Evolutionary conservation across 1,284 basidiomycete species (phyloP).

Genomic region (Vanrija pseudolonga): DNA sequence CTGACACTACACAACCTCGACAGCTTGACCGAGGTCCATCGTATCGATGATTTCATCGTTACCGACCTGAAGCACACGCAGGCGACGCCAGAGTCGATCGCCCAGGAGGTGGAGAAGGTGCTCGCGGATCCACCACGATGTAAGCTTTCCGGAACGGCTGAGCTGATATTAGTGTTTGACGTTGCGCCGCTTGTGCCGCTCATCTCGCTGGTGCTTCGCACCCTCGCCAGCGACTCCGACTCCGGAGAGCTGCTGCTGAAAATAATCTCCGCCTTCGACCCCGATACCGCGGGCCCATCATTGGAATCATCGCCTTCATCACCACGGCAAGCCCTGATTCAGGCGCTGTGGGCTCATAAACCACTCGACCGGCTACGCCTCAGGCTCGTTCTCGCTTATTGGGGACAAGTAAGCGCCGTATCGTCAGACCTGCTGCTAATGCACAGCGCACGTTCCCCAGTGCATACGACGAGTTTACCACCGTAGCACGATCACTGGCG

Average conservation of each 20-base stretch:
- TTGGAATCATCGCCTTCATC: no score
- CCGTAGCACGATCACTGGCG: neutral
- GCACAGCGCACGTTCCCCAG: constrained; percentile 1
- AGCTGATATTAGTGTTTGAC: constrained; percentile 19
- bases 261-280: neutral
- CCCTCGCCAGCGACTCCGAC: constrained; percentile 3
- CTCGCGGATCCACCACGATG: neutral
- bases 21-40: constrained; percentile 29
- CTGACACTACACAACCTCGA: constrained; percentile 37
- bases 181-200: constrained; percentile 19
- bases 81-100: neutral
- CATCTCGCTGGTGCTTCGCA: constrained; percentile 21
- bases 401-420: constrained; percentile 12
- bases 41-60: constrained; percentile 25
- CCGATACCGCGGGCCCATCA: no score
- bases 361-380: constrained; percentile 18
- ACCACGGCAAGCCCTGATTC: constrained; percentile 1
- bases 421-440: neutral
- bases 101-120: neutral
- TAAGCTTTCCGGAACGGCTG: neutral
- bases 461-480: neutral
- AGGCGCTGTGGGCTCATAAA: constrained; percentile 14
- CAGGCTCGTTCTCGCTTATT: constrained; percentile 17
- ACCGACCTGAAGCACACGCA: constrained; percentile 22
- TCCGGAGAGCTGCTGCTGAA: neutral